Evolutionary conservation across 2,329 filamentous ascomycete genomes (phyloP).

Genomic region (Chaetomiaceae sp.): DNA sequence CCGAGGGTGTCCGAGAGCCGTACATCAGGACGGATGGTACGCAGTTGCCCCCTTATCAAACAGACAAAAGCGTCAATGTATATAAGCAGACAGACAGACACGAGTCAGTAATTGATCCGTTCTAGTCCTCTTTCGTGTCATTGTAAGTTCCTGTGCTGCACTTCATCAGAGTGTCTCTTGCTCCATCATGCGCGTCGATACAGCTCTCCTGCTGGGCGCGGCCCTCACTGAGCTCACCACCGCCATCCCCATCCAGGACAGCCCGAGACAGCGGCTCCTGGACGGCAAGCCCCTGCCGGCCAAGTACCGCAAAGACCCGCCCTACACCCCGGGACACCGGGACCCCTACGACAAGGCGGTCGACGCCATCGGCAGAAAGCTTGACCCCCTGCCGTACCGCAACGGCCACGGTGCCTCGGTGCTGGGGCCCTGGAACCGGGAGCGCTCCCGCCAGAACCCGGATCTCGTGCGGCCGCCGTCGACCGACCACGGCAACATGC

Average conservation of each 20-base stretch:
- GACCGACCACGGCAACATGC: slow-evolving; percentile 44
- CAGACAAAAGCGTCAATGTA: too few relatives aligned
- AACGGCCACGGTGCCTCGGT: slow-evolving; percentile 60
- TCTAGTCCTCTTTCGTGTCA: too few relatives aligned
- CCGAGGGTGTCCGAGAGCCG: too few relatives aligned
- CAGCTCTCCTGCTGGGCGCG: slow-evolving; percentile 18
- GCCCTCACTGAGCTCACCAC: slow-evolving; percentile 20
- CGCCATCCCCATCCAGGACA: slow-evolving; percentile 37
- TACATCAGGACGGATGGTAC: too few relatives aligned
- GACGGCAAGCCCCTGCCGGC: slow-evolving; percentile 42
- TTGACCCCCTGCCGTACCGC: slow-evolving; percentile 60
- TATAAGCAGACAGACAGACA: too few relatives aligned
- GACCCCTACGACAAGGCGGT: slow-evolving; percentile 59
- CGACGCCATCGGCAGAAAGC: slow-evolving; percentile 51
- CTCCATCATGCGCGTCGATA: slow-evolving; percentile 16
- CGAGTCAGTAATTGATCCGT: too few relatives aligned
- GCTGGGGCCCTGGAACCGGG: slow-evolving; percentile 62
- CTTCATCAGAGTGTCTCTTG: too few relatives aligned
- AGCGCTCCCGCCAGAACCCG: slow-evolving; percentile 59
- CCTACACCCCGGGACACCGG: slow-evolving; percentile 53
- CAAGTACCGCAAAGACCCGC: slow-evolving; percentile 33
- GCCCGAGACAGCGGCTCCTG: slow-evolving; percentile 48
- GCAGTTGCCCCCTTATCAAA: too few relatives aligned
- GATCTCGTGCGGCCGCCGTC: slow-evolving; percentile 48
- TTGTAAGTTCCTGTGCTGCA: too few relatives aligned